Conservation (phyloP, 768 basidiomycete genomes). For the Amanita inopinata region DNA sequence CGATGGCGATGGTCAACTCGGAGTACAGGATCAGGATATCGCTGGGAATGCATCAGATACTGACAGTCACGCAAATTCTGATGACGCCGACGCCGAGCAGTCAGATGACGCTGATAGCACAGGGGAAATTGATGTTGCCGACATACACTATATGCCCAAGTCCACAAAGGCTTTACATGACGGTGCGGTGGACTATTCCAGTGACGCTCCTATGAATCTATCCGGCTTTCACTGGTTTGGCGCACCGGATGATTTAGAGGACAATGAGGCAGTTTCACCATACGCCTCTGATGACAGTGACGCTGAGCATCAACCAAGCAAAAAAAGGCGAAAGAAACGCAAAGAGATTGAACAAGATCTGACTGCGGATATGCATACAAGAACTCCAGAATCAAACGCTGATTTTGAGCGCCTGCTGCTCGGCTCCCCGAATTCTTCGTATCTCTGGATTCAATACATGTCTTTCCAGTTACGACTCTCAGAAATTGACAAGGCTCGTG, state of each 20-base stretch:
- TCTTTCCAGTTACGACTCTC: slow-evolving; percentile 97
- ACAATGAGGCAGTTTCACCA: slow-evolving; percentile 25
- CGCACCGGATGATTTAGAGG: slow-evolving; percentile 27
- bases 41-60: slow-evolving; percentile 17
- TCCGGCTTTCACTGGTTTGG: slow-evolving; percentile 66
- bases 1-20: slow-evolving; percentile 2
- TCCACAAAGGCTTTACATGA: slow-evolving; percentile 8
- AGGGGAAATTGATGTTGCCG: not conserved
- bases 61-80: slow-evolving; percentile 11
- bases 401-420: slow-evolving; percentile 93
- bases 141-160: slow-evolving; percentile 10
- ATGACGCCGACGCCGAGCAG: slow-evolving; percentile 1
- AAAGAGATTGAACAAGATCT: slow-evolving; percentile 70
- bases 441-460: slow-evolving; percentile 99
- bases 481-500: slow-evolving; percentile 89
- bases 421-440: slow-evolving; percentile 94
- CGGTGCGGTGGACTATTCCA: slow-evolving; percentile 20
- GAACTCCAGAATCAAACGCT: slow-evolving; percentile 79
- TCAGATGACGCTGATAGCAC: slow-evolving; percentile 7
- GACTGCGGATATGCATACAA: slow-evolving; percentile 82
- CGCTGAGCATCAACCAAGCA: slow-evolving; percentile 34
- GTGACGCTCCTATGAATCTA: slow-evolving; percentile 39
- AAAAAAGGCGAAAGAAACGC: slow-evolving; percentile 57
- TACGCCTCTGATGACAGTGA: slow-evolving; percentile 40
- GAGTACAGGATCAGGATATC: slow-evolving; percentile 10